These are phyloP conservation scores for Ophiosphaerella narmari DNA, from an alignment of 2,329 filamentous ascomycete genomes.

Conservation along the genomic window DNA sequence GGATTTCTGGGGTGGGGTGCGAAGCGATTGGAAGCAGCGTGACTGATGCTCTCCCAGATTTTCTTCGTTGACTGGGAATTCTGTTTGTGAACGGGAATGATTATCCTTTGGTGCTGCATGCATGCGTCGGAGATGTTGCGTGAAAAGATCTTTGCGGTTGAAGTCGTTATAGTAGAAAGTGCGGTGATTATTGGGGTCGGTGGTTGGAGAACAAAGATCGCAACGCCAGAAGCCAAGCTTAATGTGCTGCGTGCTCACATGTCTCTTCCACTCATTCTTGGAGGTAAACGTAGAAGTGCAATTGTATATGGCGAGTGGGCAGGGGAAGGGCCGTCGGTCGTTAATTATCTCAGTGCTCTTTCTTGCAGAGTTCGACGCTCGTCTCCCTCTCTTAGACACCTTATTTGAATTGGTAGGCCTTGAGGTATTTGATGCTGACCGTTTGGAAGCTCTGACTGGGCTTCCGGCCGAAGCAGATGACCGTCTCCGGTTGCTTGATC, in stretches of 20 bases:
- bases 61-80: slow-evolving; percentile 51
- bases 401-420: slow-evolving; percentile 20
- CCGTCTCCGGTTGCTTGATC: slow-evolving; percentile 28
- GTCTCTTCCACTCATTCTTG: slow-evolving; percentile 97
- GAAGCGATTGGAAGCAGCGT: slow-evolving; percentile 64
- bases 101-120: slow-evolving; percentile 60
- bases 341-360: slow-evolving; percentile 15
- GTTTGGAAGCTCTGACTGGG: slow-evolving; percentile 21
- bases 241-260: slow-evolving; percentile 80
- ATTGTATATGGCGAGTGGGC: slow-evolving; percentile 78
- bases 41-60: slow-evolving; percentile 61
- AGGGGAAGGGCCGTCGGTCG: slow-evolving; percentile 65
- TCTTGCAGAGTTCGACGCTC: slow-evolving; percentile 14
- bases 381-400: slow-evolving; percentile 25
- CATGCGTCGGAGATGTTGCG: slow-evolving; percentile 86
- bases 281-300: slow-evolving; percentile 73
- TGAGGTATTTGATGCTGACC: slow-evolving; percentile 26
- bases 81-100: slow-evolving; percentile 51
- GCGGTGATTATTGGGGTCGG: slow-evolving; percentile 35
- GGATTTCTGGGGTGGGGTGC: slow-evolving; percentile 65
- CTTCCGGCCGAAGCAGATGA: slow-evolving; percentile 32
- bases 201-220: slow-evolving; percentile 60
- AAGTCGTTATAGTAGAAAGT: slow-evolving; percentile 64
- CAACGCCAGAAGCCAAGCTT: slow-evolving; percentile 77
- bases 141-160: slow-evolving; percentile 91